phyloP scores from a whole-genome alignment of 352 stramenopile species.

The Aphanomyces cochlioides region DNA sequence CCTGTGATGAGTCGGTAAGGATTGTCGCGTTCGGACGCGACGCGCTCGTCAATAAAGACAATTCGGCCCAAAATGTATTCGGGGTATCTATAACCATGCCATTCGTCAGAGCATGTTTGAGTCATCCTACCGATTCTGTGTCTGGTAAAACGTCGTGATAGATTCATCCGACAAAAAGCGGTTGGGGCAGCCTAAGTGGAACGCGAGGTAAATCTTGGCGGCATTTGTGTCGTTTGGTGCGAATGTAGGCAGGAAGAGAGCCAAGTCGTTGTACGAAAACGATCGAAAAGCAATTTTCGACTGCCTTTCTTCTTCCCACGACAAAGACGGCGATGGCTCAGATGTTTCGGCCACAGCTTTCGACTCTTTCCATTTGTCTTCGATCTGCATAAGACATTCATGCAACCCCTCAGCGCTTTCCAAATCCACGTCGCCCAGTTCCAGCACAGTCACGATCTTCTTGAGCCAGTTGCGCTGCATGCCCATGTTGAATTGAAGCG shows the following conservation, averaged over 20 bases:
- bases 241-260: slow-evolving; percentile 80
- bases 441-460: slow-evolving; percentile 15
- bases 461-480: slow-evolving; percentile 28
- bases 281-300: slow-evolving; percentile 86
- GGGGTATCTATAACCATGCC: slow-evolving; percentile 58
- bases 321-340: background rate
- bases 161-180: slow-evolving; percentile 85
- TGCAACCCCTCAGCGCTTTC: slow-evolving; percentile 20
- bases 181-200: slow-evolving; percentile 80
- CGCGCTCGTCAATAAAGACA: slow-evolving; percentile 83
- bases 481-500: slow-evolving; percentile 23
- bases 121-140: slow-evolving; percentile 58
- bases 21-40: slow-evolving; percentile 74
- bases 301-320: slow-evolving; percentile 37
- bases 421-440: slow-evolving; percentile 14
- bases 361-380: slow-evolving; percentile 24
- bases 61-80: slow-evolving; percentile 86
- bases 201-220: slow-evolving; percentile 82
- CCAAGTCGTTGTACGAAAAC: slow-evolving; percentile 78
- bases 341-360: background rate
- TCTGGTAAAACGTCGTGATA: slow-evolving; percentile 83
- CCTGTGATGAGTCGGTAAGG: slow-evolving; percentile 70
- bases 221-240: slow-evolving; percentile 58
- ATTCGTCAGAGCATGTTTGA: background rate
- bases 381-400: slow-evolving; percentile 8